Percentiles rank a stretch among this genome's conserved stretches.
phyloP scores from a whole-genome alignment of 306 rosid genomes.

The Rosa persica region DNA sequence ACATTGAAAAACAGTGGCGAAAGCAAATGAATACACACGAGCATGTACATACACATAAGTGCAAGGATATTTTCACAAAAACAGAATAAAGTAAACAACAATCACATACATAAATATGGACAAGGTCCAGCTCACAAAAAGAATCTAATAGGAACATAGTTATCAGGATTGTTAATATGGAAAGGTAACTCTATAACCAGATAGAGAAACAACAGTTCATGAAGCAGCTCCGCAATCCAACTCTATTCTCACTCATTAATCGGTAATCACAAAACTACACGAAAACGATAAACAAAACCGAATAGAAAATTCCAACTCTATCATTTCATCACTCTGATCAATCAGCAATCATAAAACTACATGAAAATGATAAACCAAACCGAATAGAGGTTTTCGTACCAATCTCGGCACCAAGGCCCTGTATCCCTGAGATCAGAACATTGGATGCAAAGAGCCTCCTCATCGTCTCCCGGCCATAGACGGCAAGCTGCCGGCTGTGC shows the following conservation, averaged over 20 bases:
- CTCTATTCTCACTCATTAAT: background rate
- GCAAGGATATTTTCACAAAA: background rate
- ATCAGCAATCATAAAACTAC: background rate
- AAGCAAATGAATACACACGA: background rate
- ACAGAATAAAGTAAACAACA: background rate
- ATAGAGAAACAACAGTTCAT: background rate
- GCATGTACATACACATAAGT: background rate
- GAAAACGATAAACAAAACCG: background rate
- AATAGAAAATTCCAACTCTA: background rate
- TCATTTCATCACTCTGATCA: background rate
- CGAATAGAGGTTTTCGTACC: slow-evolving; percentile 39
- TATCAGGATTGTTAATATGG: background rate
- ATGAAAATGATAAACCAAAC: background rate
- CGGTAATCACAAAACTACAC: background rate
- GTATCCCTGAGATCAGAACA: slow-evolving; percentile 82
- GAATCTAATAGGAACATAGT: background rate
- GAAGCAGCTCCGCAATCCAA: background rate
- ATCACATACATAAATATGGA: background rate
- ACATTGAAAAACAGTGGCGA: background rate
- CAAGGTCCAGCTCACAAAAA: background rate
- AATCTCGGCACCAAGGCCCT: slow-evolving; percentile 95
- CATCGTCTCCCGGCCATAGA: slow-evolving; percentile 97
- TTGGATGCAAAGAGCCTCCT: slow-evolving; percentile 76
- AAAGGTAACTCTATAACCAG: background rate
- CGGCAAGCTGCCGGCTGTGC: slow-evolving; percentile 96